Percentiles rank a stretch among this genome's conserved stretches.
Evolutionary conservation across 2,329 filamentous ascomycete species (phyloP).

Genomic region (Colletotrichum paranaense): DNA sequence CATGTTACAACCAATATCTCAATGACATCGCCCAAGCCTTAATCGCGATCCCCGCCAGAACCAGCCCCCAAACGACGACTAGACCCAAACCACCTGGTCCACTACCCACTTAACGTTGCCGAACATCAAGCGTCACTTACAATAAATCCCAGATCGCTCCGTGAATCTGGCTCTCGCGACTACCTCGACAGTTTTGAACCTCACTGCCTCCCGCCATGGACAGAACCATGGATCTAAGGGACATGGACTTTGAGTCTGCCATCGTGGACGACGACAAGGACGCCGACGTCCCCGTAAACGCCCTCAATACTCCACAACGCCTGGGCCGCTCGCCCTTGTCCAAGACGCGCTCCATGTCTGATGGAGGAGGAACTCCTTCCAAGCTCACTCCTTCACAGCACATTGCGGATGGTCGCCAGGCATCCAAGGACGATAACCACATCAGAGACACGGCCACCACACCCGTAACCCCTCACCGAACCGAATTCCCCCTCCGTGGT

Average conservation of each 20-base stretch:
- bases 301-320: slow-evolving; percentile 26
- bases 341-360: slow-evolving; percentile 74
- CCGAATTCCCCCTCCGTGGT: slow-evolving; percentile 70
- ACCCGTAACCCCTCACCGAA: slow-evolving; percentile 80
- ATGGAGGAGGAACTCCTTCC: slow-evolving; percentile 67
- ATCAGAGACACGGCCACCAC: slow-evolving; percentile 53
- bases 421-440: slow-evolving; percentile 75
- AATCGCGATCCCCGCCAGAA: slow-evolving; percentile 2
- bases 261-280: slow-evolving; percentile 45
- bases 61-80: slow-evolving; percentile 1
- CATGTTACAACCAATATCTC: not conserved
- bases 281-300: slow-evolving; percentile 6
- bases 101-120: slow-evolving; percentile 19
- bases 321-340: slow-evolving; percentile 52
- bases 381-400: slow-evolving; percentile 69
- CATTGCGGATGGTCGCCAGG: slow-evolving; percentile 63
- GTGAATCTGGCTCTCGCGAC: slow-evolving; percentile 14
- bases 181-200: not conserved
- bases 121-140: not conserved
- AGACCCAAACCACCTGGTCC: slow-evolving; percentile 20
- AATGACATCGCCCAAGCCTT: slow-evolving; percentile 4
- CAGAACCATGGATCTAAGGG: slow-evolving; percentile 30
- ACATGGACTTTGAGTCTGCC: slow-evolving; percentile 45
- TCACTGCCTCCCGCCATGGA: slow-evolving; percentile 18
- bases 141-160: slow-evolving; percentile 8